phyloP scores from a whole-genome alignment of 805 yeast genomes.

The Tetrapisispora namnaoensis region DNA sequence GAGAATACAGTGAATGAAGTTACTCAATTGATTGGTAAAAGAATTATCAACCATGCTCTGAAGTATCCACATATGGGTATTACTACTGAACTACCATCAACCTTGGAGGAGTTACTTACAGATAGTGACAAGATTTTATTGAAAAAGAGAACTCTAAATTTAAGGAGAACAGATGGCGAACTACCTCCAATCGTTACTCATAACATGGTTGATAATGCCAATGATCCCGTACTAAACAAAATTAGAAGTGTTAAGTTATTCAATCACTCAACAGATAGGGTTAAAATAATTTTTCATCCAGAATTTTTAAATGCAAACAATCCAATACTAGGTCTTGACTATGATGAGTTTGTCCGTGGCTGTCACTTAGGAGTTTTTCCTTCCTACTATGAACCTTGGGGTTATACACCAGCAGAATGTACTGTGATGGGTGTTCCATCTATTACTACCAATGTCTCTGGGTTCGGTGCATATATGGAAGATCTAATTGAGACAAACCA shows the following conservation, averaged over 20 bases:
- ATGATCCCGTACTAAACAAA: conserved; percentile 85
- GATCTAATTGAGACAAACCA: conserved; percentile 75
- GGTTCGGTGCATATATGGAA: conserved; percentile 98
- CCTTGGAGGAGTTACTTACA: conserved; percentile 69
- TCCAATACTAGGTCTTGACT: conserved; percentile 86
- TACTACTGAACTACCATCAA: conserved; percentile 60
- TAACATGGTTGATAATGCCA: conserved; percentile 87
- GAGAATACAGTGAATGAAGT: conserved; percentile 85
- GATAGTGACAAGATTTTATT: conserved; percentile 82
- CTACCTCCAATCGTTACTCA: conserved; percentile 96
- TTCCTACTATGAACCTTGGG: conserved; percentile 98
- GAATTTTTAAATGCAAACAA: conserved; percentile 91
- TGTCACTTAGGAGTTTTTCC: conserved; percentile 98
- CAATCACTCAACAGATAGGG: conserved; percentile 83
- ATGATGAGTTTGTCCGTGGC: conserved; percentile 96
- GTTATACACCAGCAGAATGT: conserved; percentile 98
- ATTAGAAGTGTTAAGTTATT: conserved; percentile 85
- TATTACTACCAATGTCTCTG: conserved; percentile 89
- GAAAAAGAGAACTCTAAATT: conserved; percentile 86
- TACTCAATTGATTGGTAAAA: conserved; percentile 72
- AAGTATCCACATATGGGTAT: conserved; percentile 41
- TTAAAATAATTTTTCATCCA: conserved; percentile 93
- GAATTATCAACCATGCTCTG: conserved; percentile 86
- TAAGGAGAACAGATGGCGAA: conserved; percentile 60
- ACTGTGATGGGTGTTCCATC: conserved; percentile 99